Base-by-base conservation (phyloP, 768 basidiomycete species). In the Dacryopinax primogenitus region DNA sequence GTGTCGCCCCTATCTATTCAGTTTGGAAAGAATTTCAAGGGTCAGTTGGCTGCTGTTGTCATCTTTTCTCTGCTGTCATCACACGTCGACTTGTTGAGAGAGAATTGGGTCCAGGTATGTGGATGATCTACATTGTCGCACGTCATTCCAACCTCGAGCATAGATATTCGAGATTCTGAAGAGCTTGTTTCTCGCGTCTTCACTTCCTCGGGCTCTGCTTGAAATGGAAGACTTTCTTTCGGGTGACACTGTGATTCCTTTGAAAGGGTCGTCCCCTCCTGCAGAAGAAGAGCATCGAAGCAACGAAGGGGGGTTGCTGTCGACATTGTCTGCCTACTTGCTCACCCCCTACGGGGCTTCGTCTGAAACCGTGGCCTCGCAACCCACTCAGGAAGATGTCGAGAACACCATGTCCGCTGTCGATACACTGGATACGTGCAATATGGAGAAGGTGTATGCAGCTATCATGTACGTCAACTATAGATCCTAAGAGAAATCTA, bases 161-260 rank as follows among this genome's bases (percentile, higher is more conserved):
- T 72, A 96, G 89, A 92, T 99, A 64, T 97, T 99, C 70, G 95
- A 98, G 74, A 97, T 98, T 86, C 94, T 95, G 76, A 88, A 94
- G 72, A 96, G 93, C 34, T 78, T 99, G 26, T 99, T 98, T 77
- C 76, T 97, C 51, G 90, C 98, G 73, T 94, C 94, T 18, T 79
- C 98, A 28, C 78, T 99, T 18, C 96, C 96, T 0, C 84, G 81
- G 11, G 81, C 87, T 62, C 90, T 99, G 88, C 77, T 96, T 12
- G 92, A 95, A 73, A 94, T 96, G 90, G 95, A 96, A 73, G 96
- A 98, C 72, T 98, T 99, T 78, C 82, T 97, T 9, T 92, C 92
- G n/a, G 94, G 93, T 16, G 84, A 86, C 33, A 88, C 91, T 6
- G 87, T 86, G 78, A 98, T 98, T 69, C 95, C 96, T 28, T 80